A percentile compares a stretch with the other conserved stretches of the same genome.
These are phyloP conservation scores for Lunularia cruciata DNA, from an alignment of 225 moss, liverwort and hornwort genomes.

Conservation along the genomic window DNA sequence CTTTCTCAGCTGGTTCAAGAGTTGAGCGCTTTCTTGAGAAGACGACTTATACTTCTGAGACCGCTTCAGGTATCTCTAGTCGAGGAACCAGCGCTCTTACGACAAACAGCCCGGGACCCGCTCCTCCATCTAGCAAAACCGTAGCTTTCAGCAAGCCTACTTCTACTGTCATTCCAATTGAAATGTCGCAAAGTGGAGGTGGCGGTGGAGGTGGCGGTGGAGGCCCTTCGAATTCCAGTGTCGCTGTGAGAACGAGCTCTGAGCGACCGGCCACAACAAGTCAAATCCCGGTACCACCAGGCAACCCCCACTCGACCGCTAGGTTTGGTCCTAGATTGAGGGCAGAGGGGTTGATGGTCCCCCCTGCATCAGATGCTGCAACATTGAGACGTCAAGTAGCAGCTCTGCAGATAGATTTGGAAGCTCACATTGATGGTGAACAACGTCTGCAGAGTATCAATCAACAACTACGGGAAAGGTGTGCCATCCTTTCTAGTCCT, in stretches of 20 bases:
- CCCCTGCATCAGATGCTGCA: conserved; percentile 92
- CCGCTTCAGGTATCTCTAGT: conserved; percentile 65
- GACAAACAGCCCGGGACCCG: conserved; percentile 43
- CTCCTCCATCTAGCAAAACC: conserved; percentile 45
- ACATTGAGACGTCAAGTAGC: conserved; percentile 92
- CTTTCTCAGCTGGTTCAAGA: conserved; percentile 36
- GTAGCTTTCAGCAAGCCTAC: conserved; percentile 88
- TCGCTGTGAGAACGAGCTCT: conserved; percentile 39
- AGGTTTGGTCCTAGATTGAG: conserved; percentile 81
- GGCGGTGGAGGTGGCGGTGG: conserved; percentile 15
- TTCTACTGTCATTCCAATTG: conserved; percentile 55
- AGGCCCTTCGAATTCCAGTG: conserved; percentile 25
- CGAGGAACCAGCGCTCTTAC: conserved; percentile 54
- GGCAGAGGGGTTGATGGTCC: conserved; percentile 91
- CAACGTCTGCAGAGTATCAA: conserved; percentile 82
- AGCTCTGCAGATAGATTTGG: conserved; percentile 90
- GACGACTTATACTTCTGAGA: conserved; percentile 42
- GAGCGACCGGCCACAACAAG: conserved; percentile 36
- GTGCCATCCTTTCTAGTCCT: conserved; percentile 23
- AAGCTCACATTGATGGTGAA: conserved; percentile 94
- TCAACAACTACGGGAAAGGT: conserved; percentile 90
- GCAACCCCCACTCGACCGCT: conserved; percentile 42
- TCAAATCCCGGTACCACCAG: conserved; percentile 44
- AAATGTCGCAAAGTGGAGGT: conserved; percentile 33
- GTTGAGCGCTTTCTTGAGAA: conserved; percentile 42